These are phyloP conservation scores for Acanthamoeba royreba DNA, from an alignment of 208 protist genomes.

Conservation along the genomic window DNA sequence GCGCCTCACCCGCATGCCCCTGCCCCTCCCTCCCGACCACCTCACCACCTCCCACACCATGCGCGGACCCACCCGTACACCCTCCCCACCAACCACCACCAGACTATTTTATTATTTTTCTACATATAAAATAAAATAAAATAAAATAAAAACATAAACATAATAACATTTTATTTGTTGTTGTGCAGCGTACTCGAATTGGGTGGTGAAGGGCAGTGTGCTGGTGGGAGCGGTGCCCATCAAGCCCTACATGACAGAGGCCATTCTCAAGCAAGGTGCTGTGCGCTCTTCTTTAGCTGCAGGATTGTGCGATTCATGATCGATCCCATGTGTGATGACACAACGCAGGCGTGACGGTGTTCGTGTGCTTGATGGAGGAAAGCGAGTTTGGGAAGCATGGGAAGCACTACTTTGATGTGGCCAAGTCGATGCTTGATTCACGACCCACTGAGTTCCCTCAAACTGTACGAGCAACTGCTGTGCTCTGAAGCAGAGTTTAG, in stretches of 20 bases:
- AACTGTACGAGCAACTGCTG: neutral
- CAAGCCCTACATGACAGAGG: constrained; percentile 14
- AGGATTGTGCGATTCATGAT: neutral
- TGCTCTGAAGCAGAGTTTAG: neutral
- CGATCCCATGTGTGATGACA: neutral
- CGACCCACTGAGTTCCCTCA: neutral
- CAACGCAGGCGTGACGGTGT: neutral
- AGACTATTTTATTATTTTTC: neutral
- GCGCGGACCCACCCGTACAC: neutral
- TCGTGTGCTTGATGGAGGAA: constrained; percentile 38
- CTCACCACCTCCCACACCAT: neutral
- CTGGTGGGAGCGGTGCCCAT: neutral
- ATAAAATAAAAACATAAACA: neutral
- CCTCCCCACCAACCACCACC: neutral
- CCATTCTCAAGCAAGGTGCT: neutral
- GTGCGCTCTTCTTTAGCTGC: neutral
- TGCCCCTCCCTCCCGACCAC: neutral
- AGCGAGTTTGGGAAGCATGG: constrained; percentile 5
- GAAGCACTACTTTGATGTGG: constrained; percentile 25
- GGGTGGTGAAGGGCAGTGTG: neutral
- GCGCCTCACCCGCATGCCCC: no score
- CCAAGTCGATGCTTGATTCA: neutral
- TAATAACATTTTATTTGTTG: neutral
- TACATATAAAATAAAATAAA: no score
- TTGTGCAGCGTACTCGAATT: constrained; percentile 3